phyloP scores from a whole-genome alignment of 164 flowering plant species.

The Annona cherimola region DNA sequence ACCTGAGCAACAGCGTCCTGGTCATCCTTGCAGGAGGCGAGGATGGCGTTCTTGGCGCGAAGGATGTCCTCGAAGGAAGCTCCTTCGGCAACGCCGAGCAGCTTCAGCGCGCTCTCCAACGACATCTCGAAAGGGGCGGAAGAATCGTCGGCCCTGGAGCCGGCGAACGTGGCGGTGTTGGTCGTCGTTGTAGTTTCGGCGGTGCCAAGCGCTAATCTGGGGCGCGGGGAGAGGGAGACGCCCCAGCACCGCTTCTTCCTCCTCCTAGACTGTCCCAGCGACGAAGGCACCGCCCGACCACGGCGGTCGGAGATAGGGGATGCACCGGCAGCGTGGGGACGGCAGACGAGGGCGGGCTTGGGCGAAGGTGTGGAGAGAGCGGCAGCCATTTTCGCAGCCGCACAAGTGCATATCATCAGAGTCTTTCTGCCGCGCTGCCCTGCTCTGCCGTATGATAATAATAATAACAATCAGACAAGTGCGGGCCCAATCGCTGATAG shows the following conservation, averaged over 20 bases:
- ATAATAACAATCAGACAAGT: no score
- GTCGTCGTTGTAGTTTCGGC: not conserved
- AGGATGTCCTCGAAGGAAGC: conserved; percentile 85
- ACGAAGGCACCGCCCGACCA: not conserved
- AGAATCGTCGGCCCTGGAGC: conserved; percentile 44
- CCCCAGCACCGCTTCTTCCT: conserved; percentile 9
- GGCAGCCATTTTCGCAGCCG: conserved; percentile 23
- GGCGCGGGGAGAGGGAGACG: conserved; percentile 16
- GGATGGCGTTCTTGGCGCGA: conserved; percentile 69
- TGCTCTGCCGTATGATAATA: no score
- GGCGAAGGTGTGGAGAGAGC: conserved; percentile 25
- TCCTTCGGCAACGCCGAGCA: conserved; percentile 75
- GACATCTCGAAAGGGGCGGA: conserved; percentile 84
- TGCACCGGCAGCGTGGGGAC: not conserved
- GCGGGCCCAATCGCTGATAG: no score
- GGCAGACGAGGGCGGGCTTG: conserved; percentile 15
- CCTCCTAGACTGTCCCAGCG: not conserved
- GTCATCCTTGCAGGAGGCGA: conserved; percentile 72
- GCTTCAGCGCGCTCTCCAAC: conserved; percentile 77
- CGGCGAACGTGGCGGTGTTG: not conserved
- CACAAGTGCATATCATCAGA: not conserved
- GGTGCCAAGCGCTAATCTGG: conserved; percentile 5
- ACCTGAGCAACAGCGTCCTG: conserved; percentile 67
- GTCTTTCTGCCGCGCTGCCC: not conserved
- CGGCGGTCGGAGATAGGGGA: conserved; percentile 1